Conservation (phyloP, 1,284 basidiomycete genomes). For the Bjerkandera adusta region DNA sequence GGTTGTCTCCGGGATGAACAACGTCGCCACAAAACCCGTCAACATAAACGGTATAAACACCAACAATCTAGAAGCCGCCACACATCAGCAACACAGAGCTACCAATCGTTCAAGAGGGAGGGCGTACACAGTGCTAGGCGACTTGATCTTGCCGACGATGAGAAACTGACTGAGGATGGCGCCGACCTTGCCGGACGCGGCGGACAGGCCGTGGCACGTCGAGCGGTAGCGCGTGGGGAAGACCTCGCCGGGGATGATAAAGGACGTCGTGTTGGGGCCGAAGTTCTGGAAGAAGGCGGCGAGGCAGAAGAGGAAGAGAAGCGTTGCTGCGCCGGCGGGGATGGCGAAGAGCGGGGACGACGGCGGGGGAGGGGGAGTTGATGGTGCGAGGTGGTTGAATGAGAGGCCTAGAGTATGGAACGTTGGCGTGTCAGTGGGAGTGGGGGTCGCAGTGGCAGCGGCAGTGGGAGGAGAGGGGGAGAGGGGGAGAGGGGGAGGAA, state of each 20-base stretch:
- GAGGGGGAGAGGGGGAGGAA: neutral
- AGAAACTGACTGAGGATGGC: slow-evolving; percentile 67
- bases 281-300: slow-evolving; percentile 56
- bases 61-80: slow-evolving; percentile 44
- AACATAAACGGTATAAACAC: slow-evolving; percentile 61
- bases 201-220: slow-evolving; percentile 71
- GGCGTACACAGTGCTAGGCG: neutral
- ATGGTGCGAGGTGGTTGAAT: slow-evolving; percentile 28
- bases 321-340: slow-evolving; percentile 36
- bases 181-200: slow-evolving; percentile 66
- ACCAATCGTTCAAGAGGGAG: neutral
- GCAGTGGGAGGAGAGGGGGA: slow-evolving; percentile 4
- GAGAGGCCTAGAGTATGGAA: slow-evolving; percentile 43
- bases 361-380: neutral
- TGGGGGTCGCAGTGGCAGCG: neutral
- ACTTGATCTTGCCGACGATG: slow-evolving; percentile 34
- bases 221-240: slow-evolving; percentile 77
- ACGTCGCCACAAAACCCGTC: slow-evolving; percentile 57
- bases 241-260: slow-evolving; percentile 65
- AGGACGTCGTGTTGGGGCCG: slow-evolving; percentile 77
- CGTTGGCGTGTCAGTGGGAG: neutral
- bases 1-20: slow-evolving; percentile 63
- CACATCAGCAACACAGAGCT: too few species aligned
- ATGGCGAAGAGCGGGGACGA: slow-evolving; percentile 2
- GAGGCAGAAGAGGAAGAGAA: slow-evolving; percentile 64